These are phyloP conservation scores for Pseudogymnoascus sp. DNA, from an alignment of 2,329 filamentous ascomycete genomes.

Conservation along the genomic window DNA sequence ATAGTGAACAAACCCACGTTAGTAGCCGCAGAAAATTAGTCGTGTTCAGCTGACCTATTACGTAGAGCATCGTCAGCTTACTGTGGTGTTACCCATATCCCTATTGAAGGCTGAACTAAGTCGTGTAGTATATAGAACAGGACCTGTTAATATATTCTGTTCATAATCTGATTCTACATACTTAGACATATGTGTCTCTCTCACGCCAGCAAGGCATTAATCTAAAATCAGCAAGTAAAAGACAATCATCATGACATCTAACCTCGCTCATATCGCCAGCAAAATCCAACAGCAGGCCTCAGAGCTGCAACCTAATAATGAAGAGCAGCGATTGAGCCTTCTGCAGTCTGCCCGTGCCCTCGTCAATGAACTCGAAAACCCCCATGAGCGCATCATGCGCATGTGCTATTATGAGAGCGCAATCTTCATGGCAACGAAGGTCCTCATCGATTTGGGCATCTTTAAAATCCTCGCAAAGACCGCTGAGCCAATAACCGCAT, in stretches of 20 bases:
- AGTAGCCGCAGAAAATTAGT: neutral
- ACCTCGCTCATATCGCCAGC: neutral
- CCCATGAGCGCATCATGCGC: conserved; percentile 8
- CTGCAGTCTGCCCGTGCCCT: conserved; percentile 5
- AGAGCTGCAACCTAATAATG: neutral
- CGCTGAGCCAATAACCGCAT: neutral
- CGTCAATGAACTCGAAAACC: conserved; percentile 3
- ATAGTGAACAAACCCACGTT: too few species aligned
- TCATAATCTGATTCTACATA: neutral
- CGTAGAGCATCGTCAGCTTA: neutral
- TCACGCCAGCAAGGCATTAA: neutral
- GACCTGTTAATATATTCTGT: neutral
- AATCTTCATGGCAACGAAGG: conserved; percentile 1
- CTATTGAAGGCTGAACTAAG: neutral
- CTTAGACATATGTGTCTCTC: neutral
- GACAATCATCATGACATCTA: neutral
- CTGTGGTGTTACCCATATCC: neutral
- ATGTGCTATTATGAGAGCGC: conserved; percentile 8
- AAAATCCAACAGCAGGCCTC: neutral
- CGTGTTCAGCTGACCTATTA: neutral
- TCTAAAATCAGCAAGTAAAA: neutral
- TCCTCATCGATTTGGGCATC: conserved; percentile 3
- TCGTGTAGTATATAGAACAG: neutral
- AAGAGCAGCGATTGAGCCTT: neutral
- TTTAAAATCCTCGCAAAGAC: neutral